phyloP scores from a whole-genome alignment of 2,329 filamentous ascomycete genomes.

The Didymella lethalis region DNA sequence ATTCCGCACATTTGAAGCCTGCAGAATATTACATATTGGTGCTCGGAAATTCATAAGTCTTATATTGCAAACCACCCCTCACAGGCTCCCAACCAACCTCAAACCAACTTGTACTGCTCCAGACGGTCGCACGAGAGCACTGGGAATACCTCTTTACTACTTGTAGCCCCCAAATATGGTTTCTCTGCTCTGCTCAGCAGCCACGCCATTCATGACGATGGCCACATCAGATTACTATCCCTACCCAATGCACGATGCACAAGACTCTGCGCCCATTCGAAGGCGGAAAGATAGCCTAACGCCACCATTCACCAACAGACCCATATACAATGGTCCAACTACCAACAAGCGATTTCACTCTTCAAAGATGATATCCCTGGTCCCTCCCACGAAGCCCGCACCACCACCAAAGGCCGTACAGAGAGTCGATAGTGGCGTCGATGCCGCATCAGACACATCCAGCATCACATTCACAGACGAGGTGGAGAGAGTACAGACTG shows the following conservation, averaged over 20 bases:
- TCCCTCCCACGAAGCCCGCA: background rate
- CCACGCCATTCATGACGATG: slow-evolving; percentile 7
- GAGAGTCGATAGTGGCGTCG: slow-evolving; percentile 11
- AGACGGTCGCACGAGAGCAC: background rate
- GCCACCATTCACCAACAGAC: background rate
- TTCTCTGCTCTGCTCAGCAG: background rate
- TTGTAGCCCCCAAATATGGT: background rate
- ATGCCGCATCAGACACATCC: slow-evolving; percentile 3
- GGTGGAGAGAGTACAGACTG: slow-evolving; percentile 1
- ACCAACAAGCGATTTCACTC: background rate
- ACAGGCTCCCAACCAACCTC: background rate
- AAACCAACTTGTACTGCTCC: background rate
- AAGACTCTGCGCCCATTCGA: background rate
- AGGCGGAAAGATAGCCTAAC: background rate
- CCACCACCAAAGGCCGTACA: background rate
- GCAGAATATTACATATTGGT: background rate
- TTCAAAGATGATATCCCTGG: background rate
- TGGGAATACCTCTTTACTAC: too few relatives aligned
- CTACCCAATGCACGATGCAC: slow-evolving; percentile 8
- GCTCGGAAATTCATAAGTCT: too few relatives aligned
- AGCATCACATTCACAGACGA: slow-evolving; percentile 12
- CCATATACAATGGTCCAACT: background rate
- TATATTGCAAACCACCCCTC: background rate
- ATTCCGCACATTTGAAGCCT: background rate
- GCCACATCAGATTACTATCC: slow-evolving; percentile 8